Evolutionary conservation across 2,329 filamentous ascomycete genomes (phyloP), one percentile per base, ranked within the genome.

Genomic region (Aspergillus glaucus): DNA sequence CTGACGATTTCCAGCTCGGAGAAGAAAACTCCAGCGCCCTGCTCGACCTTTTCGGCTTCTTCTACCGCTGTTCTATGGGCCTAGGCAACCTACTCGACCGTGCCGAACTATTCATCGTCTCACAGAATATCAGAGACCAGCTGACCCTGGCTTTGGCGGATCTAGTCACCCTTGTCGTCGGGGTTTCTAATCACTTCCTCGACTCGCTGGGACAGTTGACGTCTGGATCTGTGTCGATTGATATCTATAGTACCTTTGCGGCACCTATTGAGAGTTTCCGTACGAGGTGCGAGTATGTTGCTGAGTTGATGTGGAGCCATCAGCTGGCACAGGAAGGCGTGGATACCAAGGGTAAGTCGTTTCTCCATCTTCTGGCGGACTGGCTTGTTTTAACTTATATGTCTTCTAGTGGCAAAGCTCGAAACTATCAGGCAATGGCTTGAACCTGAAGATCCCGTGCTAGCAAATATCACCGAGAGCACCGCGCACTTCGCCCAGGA

Each of bases 1-100:
- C 34, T 39, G n/a, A 28, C 17, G 4, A 12, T 3, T 1, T 28
- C 48, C 47, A 77, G 73, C 68, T 79, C 21, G 76, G 75, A 7
- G 69, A 72, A 45, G 66, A 73, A 45, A 75, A 78, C 48, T 69
- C 71, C 9, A 55, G 62, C 1, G 75, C 76, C 3, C 63, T 80
- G 15, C 74, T 79, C 56, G 70, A 67, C 40, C 71, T 72, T 2
- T 80, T 80, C 51, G 73, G 72, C 3, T 71, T 79, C 47, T 76
- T 80, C 53, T 78, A 79, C 62, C 72, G 73, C 53, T 60, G 71
- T 64, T 62, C 74, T 58, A 43, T 63, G 70, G 45, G 68, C 61
- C 4, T 71, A 68, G 48, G 71, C 57, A 49, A 69, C 45, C 65
- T 75, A 0, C 67, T 79, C 6, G 59, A 78, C 46, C 71, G 75